Evolutionary conservation across 768 basidiomycete species (phyloP).

Genomic region (Clavulina sp.): DNA sequence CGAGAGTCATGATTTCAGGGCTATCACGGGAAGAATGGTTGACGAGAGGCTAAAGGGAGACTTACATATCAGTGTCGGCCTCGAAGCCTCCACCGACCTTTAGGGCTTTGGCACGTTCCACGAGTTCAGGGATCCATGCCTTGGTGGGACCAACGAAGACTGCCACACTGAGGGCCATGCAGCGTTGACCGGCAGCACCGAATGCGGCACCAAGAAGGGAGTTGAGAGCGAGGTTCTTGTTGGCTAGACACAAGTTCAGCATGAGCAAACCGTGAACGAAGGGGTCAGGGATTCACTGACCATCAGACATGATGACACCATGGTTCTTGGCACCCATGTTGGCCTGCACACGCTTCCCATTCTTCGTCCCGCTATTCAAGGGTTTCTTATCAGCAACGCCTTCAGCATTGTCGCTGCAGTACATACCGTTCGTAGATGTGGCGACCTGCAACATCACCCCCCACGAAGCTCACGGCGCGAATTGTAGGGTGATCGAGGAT

Average conservation of each 20-base stretch:
- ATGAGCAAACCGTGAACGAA: background rate
- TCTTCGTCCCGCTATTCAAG: constrained; percentile 42
- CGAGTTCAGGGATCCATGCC: constrained; percentile 72
- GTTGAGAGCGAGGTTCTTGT: constrained; percentile 81
- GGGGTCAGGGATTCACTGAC: constrained; percentile 25
- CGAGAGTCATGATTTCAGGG: background rate
- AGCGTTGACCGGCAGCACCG: constrained; percentile 92
- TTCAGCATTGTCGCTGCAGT: background rate
- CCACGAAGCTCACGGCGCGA: constrained; percentile 93
- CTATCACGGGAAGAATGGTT: background rate
- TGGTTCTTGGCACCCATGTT: constrained; percentile 97
- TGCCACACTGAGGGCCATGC: constrained; percentile 76
- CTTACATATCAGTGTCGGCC: constrained; percentile 60
- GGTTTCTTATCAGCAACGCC: background rate
- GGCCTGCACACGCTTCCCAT: constrained; percentile 75
- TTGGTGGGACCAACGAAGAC: constrained; percentile 58
- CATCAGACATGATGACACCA: constrained; percentile 83
- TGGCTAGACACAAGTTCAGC: constrained; percentile 29
- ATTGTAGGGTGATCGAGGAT: constrained; percentile 86
- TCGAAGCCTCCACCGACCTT: constrained; percentile 88
- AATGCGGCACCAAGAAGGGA: constrained; percentile 89
- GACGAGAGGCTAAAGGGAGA: constrained; percentile 13
- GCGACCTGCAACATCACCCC: constrained; percentile 79
- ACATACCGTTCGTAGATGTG: constrained; percentile 76
- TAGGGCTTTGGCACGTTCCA: constrained; percentile 62